Evolutionary conservation across 208 protist genomes (phyloP).

Genomic region (Phytomonas francai): DNA sequence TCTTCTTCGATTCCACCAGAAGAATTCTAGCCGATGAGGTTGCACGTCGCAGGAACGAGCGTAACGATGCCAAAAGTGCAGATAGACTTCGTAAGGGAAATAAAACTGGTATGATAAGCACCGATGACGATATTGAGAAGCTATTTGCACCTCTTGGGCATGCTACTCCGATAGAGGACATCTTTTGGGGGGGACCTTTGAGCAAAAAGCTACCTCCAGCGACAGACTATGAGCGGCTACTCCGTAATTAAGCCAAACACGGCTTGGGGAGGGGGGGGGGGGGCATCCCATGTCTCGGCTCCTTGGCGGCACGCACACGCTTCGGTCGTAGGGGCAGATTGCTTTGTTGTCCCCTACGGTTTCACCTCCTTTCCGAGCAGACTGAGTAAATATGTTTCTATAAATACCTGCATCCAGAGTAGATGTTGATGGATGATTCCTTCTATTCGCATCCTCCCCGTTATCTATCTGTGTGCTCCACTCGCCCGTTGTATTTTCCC

Average conservation of each 20-base stretch:
- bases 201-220: slow-evolving; percentile 59
- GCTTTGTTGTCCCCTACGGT: neutral
- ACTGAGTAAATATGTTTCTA: neutral
- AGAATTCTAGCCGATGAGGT: too few species aligned
- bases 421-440: too few species aligned
- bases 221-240: slow-evolving; percentile 55
- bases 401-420: neutral
- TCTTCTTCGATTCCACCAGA: too few species aligned
- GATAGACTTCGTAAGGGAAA: too few species aligned
- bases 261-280: neutral
- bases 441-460: too few species aligned
- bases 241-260: slow-evolving; percentile 20
- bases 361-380: neutral
- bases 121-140: too few species aligned
- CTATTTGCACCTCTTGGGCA: too few species aligned
- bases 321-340: neutral
- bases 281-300: neutral
- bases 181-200: slow-evolving; percentile 45
- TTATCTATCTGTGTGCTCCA: too few species aligned
- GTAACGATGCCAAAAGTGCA: too few species aligned
- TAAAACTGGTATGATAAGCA: too few species aligned
- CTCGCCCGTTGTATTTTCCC: too few species aligned
- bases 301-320: neutral
- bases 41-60: too few species aligned
- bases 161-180: slow-evolving; percentile 37